A percentile compares a stretch with the other conserved stretches of the same genome.
Evolutionary conservation across 306 rosid species (phyloP).

Genomic region (Begonia loranthoides): DNA sequence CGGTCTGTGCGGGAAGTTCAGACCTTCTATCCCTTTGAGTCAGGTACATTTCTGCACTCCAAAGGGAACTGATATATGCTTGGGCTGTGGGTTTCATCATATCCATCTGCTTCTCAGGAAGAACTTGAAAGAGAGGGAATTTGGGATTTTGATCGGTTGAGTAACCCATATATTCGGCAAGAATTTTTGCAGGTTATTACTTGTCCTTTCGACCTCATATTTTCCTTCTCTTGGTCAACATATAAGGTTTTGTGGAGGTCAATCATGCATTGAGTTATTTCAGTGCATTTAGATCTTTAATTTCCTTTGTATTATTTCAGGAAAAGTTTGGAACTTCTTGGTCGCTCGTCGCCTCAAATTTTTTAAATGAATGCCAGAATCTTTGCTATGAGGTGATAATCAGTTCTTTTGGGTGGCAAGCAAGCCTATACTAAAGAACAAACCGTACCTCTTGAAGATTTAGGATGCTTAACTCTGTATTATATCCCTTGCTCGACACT

Average conservation of each 20-base stretch:
- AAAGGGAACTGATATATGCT: neutral
- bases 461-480: too few relatives aligned
- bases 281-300: constrained; percentile 3
- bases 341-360: constrained; percentile 65
- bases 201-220: neutral
- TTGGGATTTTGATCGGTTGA: constrained; percentile 94
- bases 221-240: too few relatives aligned
- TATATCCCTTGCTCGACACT: too few relatives aligned
- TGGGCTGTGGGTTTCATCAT: neutral
- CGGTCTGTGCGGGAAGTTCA: constrained; percentile 82
- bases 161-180: constrained; percentile 62
- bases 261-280: neutral
- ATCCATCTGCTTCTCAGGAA: constrained; percentile 35
- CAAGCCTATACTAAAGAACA: too few relatives aligned
- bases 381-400: constrained; percentile 52
- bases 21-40: constrained; percentile 91
- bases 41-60: constrained; percentile 36
- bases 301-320: constrained; percentile 27
- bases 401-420: too few relatives aligned
- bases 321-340: constrained; percentile 69
- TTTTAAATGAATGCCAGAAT: constrained; percentile 57
- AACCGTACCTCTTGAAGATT: too few relatives aligned
- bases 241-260: too few relatives aligned
- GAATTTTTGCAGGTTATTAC: constrained; percentile 52
- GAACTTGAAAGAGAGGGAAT: constrained; percentile 90